phyloP scores from a whole-genome alignment of 345 rosid genomes.

The Physaria fendleri region DNA sequence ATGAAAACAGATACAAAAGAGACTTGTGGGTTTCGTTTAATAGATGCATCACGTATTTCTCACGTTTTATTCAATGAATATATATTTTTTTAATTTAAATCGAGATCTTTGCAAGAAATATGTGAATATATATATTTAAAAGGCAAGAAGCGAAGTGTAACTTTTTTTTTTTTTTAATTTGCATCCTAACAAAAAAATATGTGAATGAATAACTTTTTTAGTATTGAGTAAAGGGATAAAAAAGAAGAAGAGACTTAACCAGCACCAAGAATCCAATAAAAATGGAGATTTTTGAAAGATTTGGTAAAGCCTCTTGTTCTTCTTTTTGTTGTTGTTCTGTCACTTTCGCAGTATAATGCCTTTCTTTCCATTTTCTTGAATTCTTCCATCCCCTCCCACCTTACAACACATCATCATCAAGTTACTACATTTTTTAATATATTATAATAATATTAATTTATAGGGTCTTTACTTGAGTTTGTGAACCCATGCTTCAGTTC shows the following conservation, averaged over 20 bases:
- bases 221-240: too few species aligned
- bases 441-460: too few species aligned
- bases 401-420: constrained; percentile 24
- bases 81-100: too few species aligned
- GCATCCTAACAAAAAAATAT: too few species aligned
- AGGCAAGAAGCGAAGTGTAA: too few species aligned
- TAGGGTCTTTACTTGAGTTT: constrained; percentile 75
- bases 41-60: constrained; percentile 14
- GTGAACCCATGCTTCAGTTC: constrained; percentile 82
- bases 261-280: constrained; percentile 93
- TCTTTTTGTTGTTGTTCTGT: constrained; percentile 15
- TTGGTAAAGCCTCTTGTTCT: constrained; percentile 64
- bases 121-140: too few species aligned
- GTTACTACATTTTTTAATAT: too few species aligned
- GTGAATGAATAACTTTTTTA: background rate
- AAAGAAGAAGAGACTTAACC: too few species aligned
- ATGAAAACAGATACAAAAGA: constrained; percentile 9
- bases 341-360: constrained; percentile 49
- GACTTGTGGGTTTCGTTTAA: constrained; percentile 23
- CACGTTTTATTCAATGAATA: constrained; percentile 20
- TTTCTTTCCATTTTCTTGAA: constrained; percentile 44
- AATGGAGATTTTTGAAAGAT: constrained; percentile 65
- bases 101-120: background rate
- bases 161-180: too few species aligned
- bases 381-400: constrained; percentile 65